These are phyloP conservation scores for Entonaema liquescens DNA, from an alignment of 495 filamentous ascomycete species.

Conservation along the genomic window DNA sequence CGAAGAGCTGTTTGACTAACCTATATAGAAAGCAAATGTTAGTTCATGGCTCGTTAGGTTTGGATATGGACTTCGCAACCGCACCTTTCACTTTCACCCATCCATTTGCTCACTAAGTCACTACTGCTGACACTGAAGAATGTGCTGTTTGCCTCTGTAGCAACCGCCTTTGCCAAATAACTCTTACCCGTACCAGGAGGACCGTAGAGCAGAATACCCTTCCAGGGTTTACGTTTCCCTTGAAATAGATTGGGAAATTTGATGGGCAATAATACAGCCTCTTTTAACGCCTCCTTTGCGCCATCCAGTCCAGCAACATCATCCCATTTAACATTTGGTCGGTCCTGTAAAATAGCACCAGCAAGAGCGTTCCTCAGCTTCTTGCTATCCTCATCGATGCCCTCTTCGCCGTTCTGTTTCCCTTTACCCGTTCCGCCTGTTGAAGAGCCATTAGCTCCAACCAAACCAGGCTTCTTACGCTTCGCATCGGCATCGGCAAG, in stretches of 20 bases:
- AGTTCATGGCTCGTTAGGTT: background rate
- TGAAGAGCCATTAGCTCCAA: slow-evolving; percentile 86
- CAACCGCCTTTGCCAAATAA: slow-evolving; percentile 96
- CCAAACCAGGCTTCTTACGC: slow-evolving; percentile 73
- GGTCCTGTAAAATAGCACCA: slow-evolving; percentile 92
- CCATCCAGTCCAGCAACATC: slow-evolving; percentile 96
- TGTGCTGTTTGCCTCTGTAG: slow-evolving; percentile 98
- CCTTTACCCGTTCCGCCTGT: slow-evolving; percentile 69
- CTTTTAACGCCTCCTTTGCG: slow-evolving; percentile 96
- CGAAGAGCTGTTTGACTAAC: slow-evolving; percentile 96
- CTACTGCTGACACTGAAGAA: slow-evolving; percentile 98
- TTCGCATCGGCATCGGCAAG: slow-evolving; percentile 80
- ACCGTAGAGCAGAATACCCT: slow-evolving; percentile 95
- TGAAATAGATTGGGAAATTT: slow-evolving; percentile 97
- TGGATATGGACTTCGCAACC: slow-evolving; percentile 19
- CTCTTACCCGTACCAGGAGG: slow-evolving; percentile 97
- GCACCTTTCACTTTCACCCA: slow-evolving; percentile 98
- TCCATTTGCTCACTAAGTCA: slow-evolving; percentile 98
- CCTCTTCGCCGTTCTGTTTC: slow-evolving; percentile 57
- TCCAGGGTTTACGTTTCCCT: slow-evolving; percentile 98
- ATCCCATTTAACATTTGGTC: slow-evolving; percentile 96
- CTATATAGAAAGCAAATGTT: slow-evolving; percentile 53
- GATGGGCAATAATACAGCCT: slow-evolving; percentile 95
- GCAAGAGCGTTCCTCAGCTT: slow-evolving; percentile 90
- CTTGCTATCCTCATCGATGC: slow-evolving; percentile 88